A percentile compares a stretch with the other conserved stretches of the same genome.
These are phyloP conservation scores for Xerophyta viscosa DNA, from an alignment of 106 monocot species.

Conservation along the genomic window DNA sequence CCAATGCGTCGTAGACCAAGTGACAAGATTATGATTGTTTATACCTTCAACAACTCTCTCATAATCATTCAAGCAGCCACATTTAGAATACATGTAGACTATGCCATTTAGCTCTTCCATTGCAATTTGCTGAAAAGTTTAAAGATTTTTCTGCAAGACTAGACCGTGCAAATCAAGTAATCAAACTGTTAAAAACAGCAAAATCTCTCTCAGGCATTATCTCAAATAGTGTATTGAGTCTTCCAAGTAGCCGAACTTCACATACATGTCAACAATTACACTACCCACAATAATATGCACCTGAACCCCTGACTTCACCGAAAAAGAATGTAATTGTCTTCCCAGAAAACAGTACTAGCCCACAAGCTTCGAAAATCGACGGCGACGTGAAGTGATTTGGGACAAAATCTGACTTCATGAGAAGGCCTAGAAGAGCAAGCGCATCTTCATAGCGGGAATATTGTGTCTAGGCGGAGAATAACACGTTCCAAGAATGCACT, in stretches of 20 bases:
- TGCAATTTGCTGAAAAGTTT: slow-evolving; percentile 18
- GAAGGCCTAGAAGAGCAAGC: slow-evolving; percentile 13
- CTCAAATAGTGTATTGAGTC: slow-evolving; percentile 40
- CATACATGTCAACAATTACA: slow-evolving; percentile 59
- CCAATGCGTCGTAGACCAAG: slow-evolving; percentile 44
- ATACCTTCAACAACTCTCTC: slow-evolving; percentile 31
- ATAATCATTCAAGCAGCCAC: slow-evolving; percentile 34
- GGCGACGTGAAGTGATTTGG: slow-evolving; percentile 68
- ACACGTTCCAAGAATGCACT: slow-evolving; percentile 66
- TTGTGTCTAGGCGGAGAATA: slow-evolving; percentile 39
- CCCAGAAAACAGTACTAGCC: slow-evolving; percentile 8
- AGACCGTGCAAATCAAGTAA: slow-evolving; percentile 32
- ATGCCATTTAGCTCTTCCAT: slow-evolving; percentile 32
- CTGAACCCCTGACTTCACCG: slow-evolving; percentile 20
- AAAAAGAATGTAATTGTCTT: slow-evolving; percentile 28
- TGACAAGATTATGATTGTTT: slow-evolving; percentile 23
- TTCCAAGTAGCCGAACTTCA: slow-evolving; percentile 27
- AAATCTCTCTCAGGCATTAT: slow-evolving; percentile 33
- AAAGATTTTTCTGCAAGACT: slow-evolving; percentile 18
- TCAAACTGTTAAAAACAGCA: slow-evolving; percentile 54
- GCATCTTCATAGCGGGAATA: slow-evolving; percentile 4
- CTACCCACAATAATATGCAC: slow-evolving; percentile 30
- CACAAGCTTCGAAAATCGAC: slow-evolving; percentile 38
- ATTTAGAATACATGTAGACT: slow-evolving; percentile 69
- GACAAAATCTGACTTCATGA: slow-evolving; percentile 15